These are phyloP conservation scores for Quillaja saponaria DNA, from an alignment of 306 rosid genomes.

Conservation along the genomic window DNA sequence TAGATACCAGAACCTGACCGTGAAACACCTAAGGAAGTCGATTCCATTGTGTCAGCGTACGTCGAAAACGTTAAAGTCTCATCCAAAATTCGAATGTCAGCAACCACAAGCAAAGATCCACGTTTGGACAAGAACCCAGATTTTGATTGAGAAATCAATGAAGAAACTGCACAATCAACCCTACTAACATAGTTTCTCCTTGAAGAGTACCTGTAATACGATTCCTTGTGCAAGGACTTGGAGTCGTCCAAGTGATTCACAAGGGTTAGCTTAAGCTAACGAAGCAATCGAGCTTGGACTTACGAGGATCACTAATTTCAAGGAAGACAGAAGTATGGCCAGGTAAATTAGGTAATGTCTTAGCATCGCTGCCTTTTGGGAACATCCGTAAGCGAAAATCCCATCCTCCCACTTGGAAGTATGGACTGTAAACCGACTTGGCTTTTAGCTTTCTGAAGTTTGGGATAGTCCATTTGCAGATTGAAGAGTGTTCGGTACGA, in stretches of 20 bases:
- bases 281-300: conserved; percentile 59
- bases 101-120: conserved; percentile 57
- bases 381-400: conserved; percentile 56
- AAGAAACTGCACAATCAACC: conserved; percentile 57
- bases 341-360: conserved; percentile 57
- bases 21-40: conserved; percentile 45
- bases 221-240: conserved; percentile 53
- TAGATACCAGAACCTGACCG: conserved; percentile 44
- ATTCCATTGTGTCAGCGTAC: conserved; percentile 44
- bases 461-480: conserved; percentile 60
- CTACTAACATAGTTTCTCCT: conserved; percentile 57
- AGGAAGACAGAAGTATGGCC: conserved; percentile 59
- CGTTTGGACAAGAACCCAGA: conserved; percentile 43
- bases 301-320: conserved; percentile 61
- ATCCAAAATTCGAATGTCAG: conserved; percentile 49
- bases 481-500: conserved; percentile 49
- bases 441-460: conserved; percentile 56
- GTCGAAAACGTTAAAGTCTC: conserved; percentile 51
- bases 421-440: conserved; percentile 58
- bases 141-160: conserved; percentile 52
- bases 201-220: conserved; percentile 54
- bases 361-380: conserved; percentile 61
- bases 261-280: conserved; percentile 58
- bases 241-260: conserved; percentile 51
- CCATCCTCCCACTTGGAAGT: conserved; percentile 60